Percentiles rank a stretch among this genome's conserved stretches.
phyloP scores from a whole-genome alignment of 176 grass and related monocot species.

The Ananas comosus region DNA sequence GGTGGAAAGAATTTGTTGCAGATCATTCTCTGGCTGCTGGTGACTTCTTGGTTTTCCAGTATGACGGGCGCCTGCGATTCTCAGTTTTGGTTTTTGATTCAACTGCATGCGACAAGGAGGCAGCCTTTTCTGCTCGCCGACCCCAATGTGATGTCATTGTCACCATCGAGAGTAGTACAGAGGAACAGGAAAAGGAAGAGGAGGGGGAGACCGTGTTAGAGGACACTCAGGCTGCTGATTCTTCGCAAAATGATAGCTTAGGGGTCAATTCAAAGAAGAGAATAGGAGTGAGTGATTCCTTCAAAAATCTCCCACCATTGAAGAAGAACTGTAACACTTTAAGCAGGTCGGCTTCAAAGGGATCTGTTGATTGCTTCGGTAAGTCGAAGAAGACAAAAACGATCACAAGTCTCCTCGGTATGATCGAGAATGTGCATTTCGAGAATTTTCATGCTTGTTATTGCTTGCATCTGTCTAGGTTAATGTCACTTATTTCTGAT shows the following conservation, averaged over 20 bases:
- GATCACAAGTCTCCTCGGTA: conserved; percentile 4
- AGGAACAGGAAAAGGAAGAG: conserved; percentile 10
- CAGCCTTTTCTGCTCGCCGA: conserved; percentile 26
- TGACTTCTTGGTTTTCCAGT: conserved; percentile 55
- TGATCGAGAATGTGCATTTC: conserved; percentile 17
- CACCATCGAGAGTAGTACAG: not conserved
- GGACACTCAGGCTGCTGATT: not conserved
- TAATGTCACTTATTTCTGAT: not conserved
- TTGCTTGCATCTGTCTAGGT: not conserved
- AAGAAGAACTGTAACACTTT: conserved; percentile 10
- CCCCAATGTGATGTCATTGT: not conserved
- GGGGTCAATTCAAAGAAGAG: conserved; percentile 18
- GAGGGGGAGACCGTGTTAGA: conserved; percentile 13
- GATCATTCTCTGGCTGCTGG: conserved; percentile 47
- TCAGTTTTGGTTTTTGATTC: conserved; percentile 45
- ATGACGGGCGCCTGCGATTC: conserved; percentile 41
- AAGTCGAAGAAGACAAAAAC: conserved; percentile 18
- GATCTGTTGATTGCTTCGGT: not conserved
- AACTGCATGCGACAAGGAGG: conserved; percentile 39
- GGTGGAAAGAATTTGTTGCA: conserved; percentile 61
- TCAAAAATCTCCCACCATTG: not conserved
- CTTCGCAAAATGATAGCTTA: not conserved
- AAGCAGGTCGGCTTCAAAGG: conserved; percentile 1
- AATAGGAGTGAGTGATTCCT: not conserved
- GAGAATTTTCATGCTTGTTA: not conserved